Evolutionary conservation across 257 asterid species (phyloP).

Genomic region (Nicotiana tomentosiformis): DNA sequence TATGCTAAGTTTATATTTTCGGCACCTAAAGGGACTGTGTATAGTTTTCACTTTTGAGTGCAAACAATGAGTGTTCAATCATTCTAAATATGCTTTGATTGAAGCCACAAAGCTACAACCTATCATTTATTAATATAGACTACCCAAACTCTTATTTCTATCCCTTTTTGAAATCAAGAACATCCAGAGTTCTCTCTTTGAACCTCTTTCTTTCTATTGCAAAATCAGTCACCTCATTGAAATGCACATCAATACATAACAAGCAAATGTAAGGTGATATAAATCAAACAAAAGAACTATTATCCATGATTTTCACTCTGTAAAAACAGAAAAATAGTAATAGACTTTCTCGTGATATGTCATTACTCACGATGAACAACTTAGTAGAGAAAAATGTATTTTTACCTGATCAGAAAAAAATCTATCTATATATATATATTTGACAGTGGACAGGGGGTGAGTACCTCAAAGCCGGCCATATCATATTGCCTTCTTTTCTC

Average conservation of each 20-base stretch:
- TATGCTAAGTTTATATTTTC: background rate
- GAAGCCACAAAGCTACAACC: background rate
- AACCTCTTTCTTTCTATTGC: background rate
- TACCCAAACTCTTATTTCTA: background rate
- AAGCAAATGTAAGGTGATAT: background rate
- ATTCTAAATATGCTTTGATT: background rate
- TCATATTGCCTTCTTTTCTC: conserved; percentile 95
- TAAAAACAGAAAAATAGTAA: background rate
- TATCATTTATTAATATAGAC: background rate
- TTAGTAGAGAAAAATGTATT: background rate
- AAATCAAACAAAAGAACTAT: background rate
- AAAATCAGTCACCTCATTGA: background rate
- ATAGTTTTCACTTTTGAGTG: background rate
- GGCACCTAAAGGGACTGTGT: background rate
- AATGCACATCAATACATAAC: background rate
- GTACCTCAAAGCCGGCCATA: conserved; percentile 92
- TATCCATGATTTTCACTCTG: background rate
- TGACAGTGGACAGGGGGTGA: background rate
- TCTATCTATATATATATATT: background rate
- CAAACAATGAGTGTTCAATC: background rate
- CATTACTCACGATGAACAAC: background rate
- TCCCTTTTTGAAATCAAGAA: background rate
- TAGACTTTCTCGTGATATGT: background rate
- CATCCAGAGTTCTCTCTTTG: background rate
- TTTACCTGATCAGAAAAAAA: too few species aligned